Evolutionary conservation across 495 filamentous ascomycete species (phyloP), one percentile per base, ranked within the genome.

Genomic region (Talaromyces adpressus): DNA sequence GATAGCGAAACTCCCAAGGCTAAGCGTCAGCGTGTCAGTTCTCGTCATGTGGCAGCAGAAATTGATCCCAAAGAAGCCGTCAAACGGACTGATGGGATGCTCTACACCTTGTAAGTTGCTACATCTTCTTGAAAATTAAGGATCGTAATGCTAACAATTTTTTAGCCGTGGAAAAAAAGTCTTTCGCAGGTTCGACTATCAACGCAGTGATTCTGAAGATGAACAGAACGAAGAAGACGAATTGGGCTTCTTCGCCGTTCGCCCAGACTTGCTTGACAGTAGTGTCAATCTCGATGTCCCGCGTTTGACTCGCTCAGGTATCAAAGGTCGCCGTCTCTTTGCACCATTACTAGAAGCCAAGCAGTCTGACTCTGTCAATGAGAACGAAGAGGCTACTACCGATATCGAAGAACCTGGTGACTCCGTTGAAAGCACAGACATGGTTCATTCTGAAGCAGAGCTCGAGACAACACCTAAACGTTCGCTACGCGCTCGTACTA

Each of bases 251-350:
- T 67, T 77, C 18, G 71, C 70, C 7, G 63, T 66, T 61, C 74
- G 77, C 29, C 74, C 78, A 34, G 76, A 80, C 63, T 67, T 79
- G 51, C 67, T 77, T 30, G 72, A 80, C 22, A 67, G 70, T 7
- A 66, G 71, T 29, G 25, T 72, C 11, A 32, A 67, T 47, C 61
- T 72, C 4, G 72, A 70, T 27, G 67, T 77, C 34, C 81, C 84
- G 23, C 84, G 87, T 29, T 70, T 91, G 22, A 90, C 87, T 30
- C 88, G 91, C 57, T 86, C 87, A 0, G 82, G 87, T 2, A 82
- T 96, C 75, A 91, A 91, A 70, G 93, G 93, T 2, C 89, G 92
- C 39, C 82, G 92, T 14, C 85, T 98, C 9, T 98, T 97, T 77
- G 87, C 91, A 14, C 73, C 78, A 22, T 72, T 78, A 11, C 70